Base-by-base conservation (phyloP, 768 basidiomycete species). In the Pulveroboletus sp. region DNA sequence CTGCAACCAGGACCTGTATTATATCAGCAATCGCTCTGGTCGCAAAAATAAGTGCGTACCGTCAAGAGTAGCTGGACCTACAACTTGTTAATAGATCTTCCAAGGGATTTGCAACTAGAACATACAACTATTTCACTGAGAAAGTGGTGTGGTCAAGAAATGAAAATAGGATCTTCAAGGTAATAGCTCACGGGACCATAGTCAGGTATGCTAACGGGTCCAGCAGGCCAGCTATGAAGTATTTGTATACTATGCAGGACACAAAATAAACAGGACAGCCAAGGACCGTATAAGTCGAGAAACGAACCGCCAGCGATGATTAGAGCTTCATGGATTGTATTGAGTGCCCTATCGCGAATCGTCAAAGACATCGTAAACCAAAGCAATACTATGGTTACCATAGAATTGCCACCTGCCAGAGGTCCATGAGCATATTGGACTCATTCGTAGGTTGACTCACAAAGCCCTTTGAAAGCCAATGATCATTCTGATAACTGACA, bases 251-350 rank as follows among this genome's bases (percentile, higher is more conserved):
- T 58, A 15, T 14, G 15, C 15, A 11, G 4, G 28, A 21, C 21
- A 21, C 5, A 6, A 30, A 14, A 15, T 49, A 39, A 44, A 31
- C 26, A 21, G 21, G 13, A 28, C 32, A 26, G 3, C 1, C 6
- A 0, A 6, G 32, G 5, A 14, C 3, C 18, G 11, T 27, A 21
- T 2, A 14, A 17, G 15, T 4, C 3, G 6, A 41, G 40, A 40
- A 18, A 55, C 59, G 10, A 11, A 60, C 55, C 18, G 14, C 54
- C 54, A 28, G 36, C 10, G 8, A 58, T 5, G n/a, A 5, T 39
- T 6, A 58, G 32, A 7, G 18, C 49, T 32, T 59, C 57, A 7
- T 58, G 57, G 8, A 49, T 15, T 5, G 53, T 59, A 13, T 50
- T 17, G 8, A 56, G 28, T 18, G 21, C 31, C 48, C 57, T 59